These are phyloP conservation scores for Cystobasidium pallidum DNA, from an alignment of 1,284 basidiomycete genomes.

Conservation along the genomic window DNA sequence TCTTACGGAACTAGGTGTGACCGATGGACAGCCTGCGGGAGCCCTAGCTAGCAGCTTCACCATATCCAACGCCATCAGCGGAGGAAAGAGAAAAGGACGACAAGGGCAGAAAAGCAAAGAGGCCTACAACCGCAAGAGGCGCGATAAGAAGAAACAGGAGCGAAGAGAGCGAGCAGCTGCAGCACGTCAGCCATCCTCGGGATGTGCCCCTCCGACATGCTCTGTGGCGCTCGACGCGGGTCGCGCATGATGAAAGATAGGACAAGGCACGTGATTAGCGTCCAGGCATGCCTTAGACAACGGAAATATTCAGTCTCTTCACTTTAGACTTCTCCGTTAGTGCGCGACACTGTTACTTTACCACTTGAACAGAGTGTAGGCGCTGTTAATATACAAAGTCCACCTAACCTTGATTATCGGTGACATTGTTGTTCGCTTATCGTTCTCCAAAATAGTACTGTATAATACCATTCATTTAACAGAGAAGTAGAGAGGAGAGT, in stretches of 20 bases:
- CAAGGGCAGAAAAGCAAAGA: constrained; percentile 28
- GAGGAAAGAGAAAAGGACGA: constrained; percentile 12
- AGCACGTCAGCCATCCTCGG: constrained; percentile 2
- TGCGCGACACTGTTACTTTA: not conserved
- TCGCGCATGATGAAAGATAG: not conserved
- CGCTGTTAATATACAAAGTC: not conserved
- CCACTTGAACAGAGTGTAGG: not conserved
- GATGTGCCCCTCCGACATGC: not conserved
- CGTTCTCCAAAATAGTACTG: not conserved
- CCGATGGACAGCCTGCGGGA: not conserved
- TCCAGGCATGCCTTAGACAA: not conserved
- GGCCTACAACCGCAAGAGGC: constrained; percentile 14
- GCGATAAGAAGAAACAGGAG: constrained; percentile 20
- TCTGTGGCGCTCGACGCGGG: constrained; percentile 1
- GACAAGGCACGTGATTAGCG: constrained; percentile 5
- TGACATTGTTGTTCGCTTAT: not conserved
- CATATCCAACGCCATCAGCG: not conserved
- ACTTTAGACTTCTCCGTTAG: constrained; percentile 11
- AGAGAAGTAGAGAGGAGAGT: not conserved
- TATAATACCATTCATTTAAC: no score
- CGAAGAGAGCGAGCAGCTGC: constrained; percentile 12
- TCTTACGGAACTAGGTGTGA: not conserved
- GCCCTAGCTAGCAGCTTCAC: not conserved
- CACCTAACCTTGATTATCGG: constrained; percentile 9
- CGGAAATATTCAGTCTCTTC: not conserved